A percentile compares a stretch with the other conserved stretches of the same genome.
Conservation (phyloP, 129 eudicot genomes). For the Pseudognaphalium luteoalbum region DNA sequence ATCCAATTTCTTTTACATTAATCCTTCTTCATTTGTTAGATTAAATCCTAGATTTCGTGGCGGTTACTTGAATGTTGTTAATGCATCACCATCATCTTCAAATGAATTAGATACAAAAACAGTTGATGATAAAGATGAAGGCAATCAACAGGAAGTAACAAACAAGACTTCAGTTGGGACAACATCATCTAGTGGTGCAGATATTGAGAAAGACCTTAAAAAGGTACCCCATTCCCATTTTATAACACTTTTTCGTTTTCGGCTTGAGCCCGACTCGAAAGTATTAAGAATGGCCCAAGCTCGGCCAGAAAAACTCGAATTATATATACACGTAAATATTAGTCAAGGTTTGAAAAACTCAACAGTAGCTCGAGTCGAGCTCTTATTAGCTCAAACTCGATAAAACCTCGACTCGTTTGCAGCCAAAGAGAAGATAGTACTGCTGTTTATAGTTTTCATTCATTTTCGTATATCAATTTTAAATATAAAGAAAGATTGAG, state of each 20-base stretch:
- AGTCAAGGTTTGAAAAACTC: no score
- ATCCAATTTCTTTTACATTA: constrained; percentile 26
- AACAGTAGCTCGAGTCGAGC: no score
- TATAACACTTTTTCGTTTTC: no score
- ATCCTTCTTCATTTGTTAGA: constrained; percentile 23
- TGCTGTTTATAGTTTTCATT: no score
- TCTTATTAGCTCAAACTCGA: no score
- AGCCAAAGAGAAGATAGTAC: no score
- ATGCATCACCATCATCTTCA: constrained; percentile 31
- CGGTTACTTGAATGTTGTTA: constrained; percentile 21
- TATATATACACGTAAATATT: no score
- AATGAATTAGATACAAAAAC: constrained; percentile 50
- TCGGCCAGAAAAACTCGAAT: no score
- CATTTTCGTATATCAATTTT: neutral
- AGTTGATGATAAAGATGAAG: constrained; percentile 22
- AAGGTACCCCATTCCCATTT: constrained; percentile 39
- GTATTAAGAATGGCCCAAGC: neutral
- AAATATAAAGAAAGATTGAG: no score
- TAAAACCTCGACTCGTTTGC: no score
- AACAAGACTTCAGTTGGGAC: constrained; percentile 28
- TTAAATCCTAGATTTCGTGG: constrained; percentile 7
- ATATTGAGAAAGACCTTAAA: constrained; percentile 70
- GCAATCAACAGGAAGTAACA: constrained; percentile 25
- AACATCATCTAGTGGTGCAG: constrained; percentile 22
- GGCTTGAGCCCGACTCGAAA: neutral